Percentiles rank a stretch among this genome's conserved stretches.
These are phyloP conservation scores for Lentinus polychrous DNA, from an alignment of 1,284 basidiomycete species.

Conservation along the genomic window DNA sequence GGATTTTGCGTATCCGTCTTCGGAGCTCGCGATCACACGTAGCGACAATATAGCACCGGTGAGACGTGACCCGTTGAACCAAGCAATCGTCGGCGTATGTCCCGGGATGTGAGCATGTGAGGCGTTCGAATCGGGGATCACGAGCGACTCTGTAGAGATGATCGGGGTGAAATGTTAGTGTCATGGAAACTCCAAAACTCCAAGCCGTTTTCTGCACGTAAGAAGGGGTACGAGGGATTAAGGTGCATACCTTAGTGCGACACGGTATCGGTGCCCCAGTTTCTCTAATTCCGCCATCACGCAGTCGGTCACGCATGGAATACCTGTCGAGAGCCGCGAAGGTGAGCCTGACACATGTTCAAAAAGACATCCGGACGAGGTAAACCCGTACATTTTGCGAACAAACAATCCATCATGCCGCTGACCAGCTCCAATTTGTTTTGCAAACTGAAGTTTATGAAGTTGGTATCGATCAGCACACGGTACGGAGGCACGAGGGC, in stretches of 20 bases:
- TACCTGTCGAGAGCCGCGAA: conserved; percentile 49
- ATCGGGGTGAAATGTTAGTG: neutral
- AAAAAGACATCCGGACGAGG: conserved; percentile 3
- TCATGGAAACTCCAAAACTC: neutral
- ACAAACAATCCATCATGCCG: conserved; percentile 99
- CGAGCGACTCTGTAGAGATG: conserved; percentile 72
- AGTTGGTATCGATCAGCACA: conserved; percentile 98
- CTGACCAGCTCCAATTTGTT: conserved; percentile 96
- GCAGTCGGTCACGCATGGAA: conserved; percentile 97
- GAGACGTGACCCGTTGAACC: conserved; percentile 88
- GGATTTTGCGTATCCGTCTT: conserved; percentile 87
- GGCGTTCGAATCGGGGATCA: conserved; percentile 93
- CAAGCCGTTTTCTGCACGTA: neutral
- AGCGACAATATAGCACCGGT: conserved; percentile 97
- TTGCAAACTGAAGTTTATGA: conserved; percentile 98
- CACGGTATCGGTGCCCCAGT: conserved; percentile 90
- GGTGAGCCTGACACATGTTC: neutral
- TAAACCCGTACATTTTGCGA: conserved; percentile 84
- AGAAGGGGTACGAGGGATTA: neutral
- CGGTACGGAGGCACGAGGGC: conserved; percentile 96
- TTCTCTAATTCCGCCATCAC: conserved; percentile 98
- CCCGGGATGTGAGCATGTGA: conserved; percentile 88
- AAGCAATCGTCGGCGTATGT: conserved; percentile 99
- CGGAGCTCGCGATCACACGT: conserved; percentile 97
- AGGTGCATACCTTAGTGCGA: conserved; percentile 75